Percentiles rank a stretch among this genome's conserved stretches.
Conservation (phyloP, 768 basidiomycete genomes). For the Xerocomellus amylosporus region DNA sequence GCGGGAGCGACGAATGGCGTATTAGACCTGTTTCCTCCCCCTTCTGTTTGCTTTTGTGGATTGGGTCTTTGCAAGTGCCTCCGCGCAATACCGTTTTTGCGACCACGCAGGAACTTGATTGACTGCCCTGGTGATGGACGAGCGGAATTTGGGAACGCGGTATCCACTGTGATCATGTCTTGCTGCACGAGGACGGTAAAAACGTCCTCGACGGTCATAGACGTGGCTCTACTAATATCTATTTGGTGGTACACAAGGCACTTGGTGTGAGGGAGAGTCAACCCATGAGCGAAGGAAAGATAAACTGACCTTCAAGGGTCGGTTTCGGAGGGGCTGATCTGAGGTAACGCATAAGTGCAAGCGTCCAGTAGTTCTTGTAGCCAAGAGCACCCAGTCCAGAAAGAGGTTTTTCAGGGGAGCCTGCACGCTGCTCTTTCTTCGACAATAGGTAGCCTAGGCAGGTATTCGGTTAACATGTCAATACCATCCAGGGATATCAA, state of each 20-base stretch:
- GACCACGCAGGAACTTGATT: slow-evolving; percentile 68
- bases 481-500: slow-evolving; percentile 5
- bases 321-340: slow-evolving; percentile 56
- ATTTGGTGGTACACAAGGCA: slow-evolving; percentile 18
- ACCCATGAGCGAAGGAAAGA: slow-evolving; percentile 9
- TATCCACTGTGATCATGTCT: slow-evolving; percentile 64
- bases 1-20: slow-evolving; percentile 60
- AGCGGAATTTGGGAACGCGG: slow-evolving; percentile 47
- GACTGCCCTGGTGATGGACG: slow-evolving; percentile 75
- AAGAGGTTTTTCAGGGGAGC: slow-evolving; percentile 95
- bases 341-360: slow-evolving; percentile 80
- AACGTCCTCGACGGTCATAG: slow-evolving; percentile 90
- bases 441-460: slow-evolving; percentile 86
- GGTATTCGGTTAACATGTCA: not conserved
- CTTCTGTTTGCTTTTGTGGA: slow-evolving; percentile 44
- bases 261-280: slow-evolving; percentile 18
- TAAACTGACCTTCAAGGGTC: slow-evolving; percentile 67
- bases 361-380: slow-evolving; percentile 95
- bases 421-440: slow-evolving; percentile 86
- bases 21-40: slow-evolving; percentile 38
- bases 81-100: slow-evolving; percentile 62
- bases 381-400: slow-evolving; percentile 89
- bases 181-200: slow-evolving; percentile 69
- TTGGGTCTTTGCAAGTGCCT: slow-evolving; percentile 55
- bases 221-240: slow-evolving; percentile 85